Evolutionary conservation across 1,139 yeast species (phyloP), one percentile per base, ranked within the genome.

Genomic region (Suhomyces terraborum): DNA sequence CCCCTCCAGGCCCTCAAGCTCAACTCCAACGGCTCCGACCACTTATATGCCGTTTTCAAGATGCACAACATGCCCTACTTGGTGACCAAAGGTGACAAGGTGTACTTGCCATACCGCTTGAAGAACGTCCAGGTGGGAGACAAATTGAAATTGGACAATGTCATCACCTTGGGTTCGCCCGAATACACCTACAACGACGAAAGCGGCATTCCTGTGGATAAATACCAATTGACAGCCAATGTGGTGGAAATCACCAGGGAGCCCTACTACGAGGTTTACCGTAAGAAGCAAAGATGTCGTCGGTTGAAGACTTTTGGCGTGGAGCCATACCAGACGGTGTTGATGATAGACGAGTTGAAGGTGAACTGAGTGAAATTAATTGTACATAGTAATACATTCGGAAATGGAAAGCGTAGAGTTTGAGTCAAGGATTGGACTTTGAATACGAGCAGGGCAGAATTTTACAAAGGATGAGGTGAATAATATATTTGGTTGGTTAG

Each of bases 21-120:
- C 43, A 87, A 88, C 48, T 74, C 78, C 25, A 66, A 64, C 49
- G 77, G 72, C 4, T 60, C 64, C 21, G 52, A 60, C 35, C 61
- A 77, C 48, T 66, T 93, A 32, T 93, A 89, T 58, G 98, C 98
- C 37, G 75, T 88, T 7, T 77, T 91, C 52, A 82, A 80, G 55
- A 77, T 94, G 35, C 94, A 89, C 67, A 82, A 84, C 61, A 81
- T 89, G 63, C 88, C 95, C 35, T 91, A 88, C 56, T 70, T 93
- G 47, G 95, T 94, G 17, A 89, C 98, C 16, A 80, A 84, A 52
- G 98, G 98, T 16, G 99, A 94, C 62, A 77, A 74, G 51, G 79
- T 93, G 38, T 76, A 82, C 32, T 66, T 93, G 28, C 96, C 96
- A 2, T 89, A 79, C 62, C 78, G 80, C 50, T 62, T 93, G 69